Conservation (phyloP, 345 rosid species). For the Lumnitzera racemosa region DNA sequence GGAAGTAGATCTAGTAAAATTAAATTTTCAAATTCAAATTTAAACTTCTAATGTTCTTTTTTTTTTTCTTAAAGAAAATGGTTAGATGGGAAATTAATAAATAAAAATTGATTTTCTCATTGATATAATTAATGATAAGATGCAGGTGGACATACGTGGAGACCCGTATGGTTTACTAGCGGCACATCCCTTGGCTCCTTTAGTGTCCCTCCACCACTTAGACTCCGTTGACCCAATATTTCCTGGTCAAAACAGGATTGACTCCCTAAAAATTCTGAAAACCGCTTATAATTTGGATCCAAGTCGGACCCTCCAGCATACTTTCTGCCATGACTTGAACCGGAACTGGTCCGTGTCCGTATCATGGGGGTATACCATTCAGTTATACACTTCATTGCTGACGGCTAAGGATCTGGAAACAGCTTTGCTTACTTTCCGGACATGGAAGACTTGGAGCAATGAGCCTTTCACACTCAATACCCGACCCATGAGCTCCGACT, state of each 20-base stretch:
- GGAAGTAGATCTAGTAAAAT: no score
- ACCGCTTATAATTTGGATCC: constrained; percentile 50
- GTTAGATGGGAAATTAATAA: no score
- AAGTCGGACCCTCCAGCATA: constrained; percentile 61
- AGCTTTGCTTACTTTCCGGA: constrained; percentile 46
- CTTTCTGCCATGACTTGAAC: constrained; percentile 56
- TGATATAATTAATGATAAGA: neutral
- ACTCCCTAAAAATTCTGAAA: constrained; percentile 44
- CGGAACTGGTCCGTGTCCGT: constrained; percentile 69
- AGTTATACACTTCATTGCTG: constrained; percentile 46
- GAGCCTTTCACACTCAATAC: constrained; percentile 75
- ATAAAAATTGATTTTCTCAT: no score
- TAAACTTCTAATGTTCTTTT: no score
- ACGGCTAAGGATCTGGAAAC: constrained; percentile 59
- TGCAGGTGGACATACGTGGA: constrained; percentile 74
- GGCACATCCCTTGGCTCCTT: constrained; percentile 81
- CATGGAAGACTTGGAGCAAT: constrained; percentile 60
- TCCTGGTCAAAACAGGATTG: constrained; percentile 35
- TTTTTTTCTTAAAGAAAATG: no score
- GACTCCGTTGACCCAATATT: constrained; percentile 59
- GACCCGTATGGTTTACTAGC: constrained; percentile 70
- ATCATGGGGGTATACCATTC: constrained; percentile 85
- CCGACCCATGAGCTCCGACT: constrained; percentile 37
- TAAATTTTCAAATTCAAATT: no score
- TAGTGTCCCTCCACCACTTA: constrained; percentile 81